phyloP scores from a whole-genome alignment of 2,329 filamentous ascomycete genomes.

The Ophiobolus disseminans region DNA sequence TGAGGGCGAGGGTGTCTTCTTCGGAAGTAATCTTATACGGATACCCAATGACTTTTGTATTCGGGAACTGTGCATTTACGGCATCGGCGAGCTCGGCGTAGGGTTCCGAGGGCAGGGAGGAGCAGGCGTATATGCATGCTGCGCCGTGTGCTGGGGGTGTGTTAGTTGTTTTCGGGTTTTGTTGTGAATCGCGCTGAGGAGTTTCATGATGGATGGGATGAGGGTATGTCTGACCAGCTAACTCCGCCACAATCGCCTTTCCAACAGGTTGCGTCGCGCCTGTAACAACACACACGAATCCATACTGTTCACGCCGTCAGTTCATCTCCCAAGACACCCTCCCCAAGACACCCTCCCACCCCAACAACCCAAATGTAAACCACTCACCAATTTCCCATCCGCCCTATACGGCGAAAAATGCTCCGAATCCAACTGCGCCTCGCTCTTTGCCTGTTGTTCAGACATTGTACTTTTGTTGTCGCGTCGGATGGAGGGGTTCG shows the following conservation, averaged over 20 bases:
- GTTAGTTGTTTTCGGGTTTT: conserved; percentile 8
- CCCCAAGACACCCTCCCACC: not conserved
- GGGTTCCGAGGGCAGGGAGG: conserved; percentile 52
- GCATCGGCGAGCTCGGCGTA: conserved; percentile 53
- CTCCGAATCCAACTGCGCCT: conserved; percentile 46
- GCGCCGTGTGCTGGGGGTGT: conserved; percentile 63
- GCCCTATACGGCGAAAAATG: conserved; percentile 65
- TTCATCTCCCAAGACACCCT: not conserved
- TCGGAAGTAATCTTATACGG: conserved; percentile 66
- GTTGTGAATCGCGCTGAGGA: not conserved
- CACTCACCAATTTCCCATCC: conserved; percentile 63
- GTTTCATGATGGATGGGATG: not conserved
- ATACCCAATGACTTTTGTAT: conserved; percentile 68
- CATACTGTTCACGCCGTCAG: conserved; percentile 55
- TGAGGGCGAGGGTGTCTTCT: conserved; percentile 65
- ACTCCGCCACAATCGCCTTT: conserved; percentile 64
- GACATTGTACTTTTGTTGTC: conserved; percentile 8
- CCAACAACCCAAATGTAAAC: not conserved
- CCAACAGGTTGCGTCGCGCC: conserved; percentile 68
- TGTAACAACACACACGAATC: conserved; percentile 70
- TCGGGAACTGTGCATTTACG: conserved; percentile 54
- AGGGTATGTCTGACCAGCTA: conserved; percentile 62
- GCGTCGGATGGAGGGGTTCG: not conserved
- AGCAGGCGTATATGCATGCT: conserved; percentile 68
- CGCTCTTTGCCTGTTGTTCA: conserved; percentile 11